These are phyloP conservation scores for Calonectria pteridis DNA, from an alignment of 2,329 filamentous ascomycete species.

Conservation along the genomic window DNA sequence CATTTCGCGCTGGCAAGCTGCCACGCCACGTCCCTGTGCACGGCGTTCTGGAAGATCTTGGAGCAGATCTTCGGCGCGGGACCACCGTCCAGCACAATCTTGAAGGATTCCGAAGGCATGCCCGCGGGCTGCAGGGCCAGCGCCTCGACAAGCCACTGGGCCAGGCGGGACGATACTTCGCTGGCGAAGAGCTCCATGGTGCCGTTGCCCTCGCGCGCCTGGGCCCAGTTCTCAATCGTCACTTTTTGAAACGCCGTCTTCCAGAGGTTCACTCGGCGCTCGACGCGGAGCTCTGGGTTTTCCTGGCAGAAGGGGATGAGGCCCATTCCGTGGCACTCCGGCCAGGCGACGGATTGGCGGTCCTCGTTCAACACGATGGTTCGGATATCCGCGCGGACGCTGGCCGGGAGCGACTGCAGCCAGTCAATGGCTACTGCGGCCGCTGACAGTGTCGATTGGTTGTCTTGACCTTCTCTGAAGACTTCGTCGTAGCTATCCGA, in stretches of 20 bases:
- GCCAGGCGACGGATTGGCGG: neutral
- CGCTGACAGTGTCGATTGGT: neutral
- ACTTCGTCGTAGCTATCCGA: neutral
- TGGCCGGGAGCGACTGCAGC: neutral
- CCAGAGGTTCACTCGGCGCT: neutral
- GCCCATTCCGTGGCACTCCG: constrained; percentile 6
- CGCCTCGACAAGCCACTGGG: constrained; percentile 2
- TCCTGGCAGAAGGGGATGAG: constrained; percentile 2
- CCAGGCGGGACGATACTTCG: neutral
- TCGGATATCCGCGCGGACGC: neutral
- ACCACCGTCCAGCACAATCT: neutral
- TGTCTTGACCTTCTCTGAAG: neutral
- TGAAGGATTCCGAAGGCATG: neutral
- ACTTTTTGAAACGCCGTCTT: neutral
- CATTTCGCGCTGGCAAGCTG: neutral
- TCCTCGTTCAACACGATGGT: neutral
- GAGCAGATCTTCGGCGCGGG: neutral
- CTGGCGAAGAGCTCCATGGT: constrained; percentile 1
- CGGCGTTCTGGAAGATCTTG: neutral
- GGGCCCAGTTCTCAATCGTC: neutral
- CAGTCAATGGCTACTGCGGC: neutral
- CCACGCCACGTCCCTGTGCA: constrained; percentile 1
- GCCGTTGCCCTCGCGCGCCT: neutral
- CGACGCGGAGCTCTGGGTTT: neutral
- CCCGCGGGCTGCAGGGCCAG: neutral